These are phyloP conservation scores for Metarhizium anisopliae DNA, from an alignment of 2,329 filamentous ascomycete species.

Conservation along the genomic window DNA sequence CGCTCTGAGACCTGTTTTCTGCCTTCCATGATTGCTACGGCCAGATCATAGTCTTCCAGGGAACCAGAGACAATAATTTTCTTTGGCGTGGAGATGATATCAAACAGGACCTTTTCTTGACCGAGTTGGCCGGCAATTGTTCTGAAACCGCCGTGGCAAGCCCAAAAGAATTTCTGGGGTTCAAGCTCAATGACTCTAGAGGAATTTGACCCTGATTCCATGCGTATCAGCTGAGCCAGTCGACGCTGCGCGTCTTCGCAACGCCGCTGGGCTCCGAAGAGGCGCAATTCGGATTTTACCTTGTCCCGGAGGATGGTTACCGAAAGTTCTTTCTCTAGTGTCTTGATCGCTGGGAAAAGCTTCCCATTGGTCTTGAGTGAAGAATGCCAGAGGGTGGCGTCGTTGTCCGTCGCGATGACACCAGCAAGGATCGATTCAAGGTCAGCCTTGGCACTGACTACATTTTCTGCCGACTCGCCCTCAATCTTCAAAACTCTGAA, in stretches of 20 bases:
- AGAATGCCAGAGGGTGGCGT: slow-evolving; percentile 22
- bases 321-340: background rate
- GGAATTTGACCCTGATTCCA: background rate
- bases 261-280: background rate
- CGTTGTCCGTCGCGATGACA: slow-evolving; percentile 14
- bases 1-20: background rate
- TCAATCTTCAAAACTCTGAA: slow-evolving; percentile 27
- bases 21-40: background rate
- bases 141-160: slow-evolving; percentile 22
- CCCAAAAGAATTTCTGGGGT: slow-evolving; percentile 18
- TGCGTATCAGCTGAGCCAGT: background rate
- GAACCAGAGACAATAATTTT: slow-evolving; percentile 23
- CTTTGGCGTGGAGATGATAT: slow-evolving; percentile 18
- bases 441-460: slow-evolving; percentile 21
- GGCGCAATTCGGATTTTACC: background rate
- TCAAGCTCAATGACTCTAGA: slow-evolving; percentile 17
- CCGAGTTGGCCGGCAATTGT: slow-evolving; percentile 17
- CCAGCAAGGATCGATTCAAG: slow-evolving; percentile 26
- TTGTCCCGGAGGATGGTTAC: background rate
- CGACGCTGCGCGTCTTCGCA: background rate
- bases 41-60: background rate
- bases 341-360: slow-evolving; percentile 1
- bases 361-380: slow-evolving; percentile 12
- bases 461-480: slow-evolving; percentile 19
- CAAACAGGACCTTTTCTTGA: slow-evolving; percentile 18